Base-by-base conservation (phyloP, 345 rosid genomes). In the Salix brachista region DNA sequence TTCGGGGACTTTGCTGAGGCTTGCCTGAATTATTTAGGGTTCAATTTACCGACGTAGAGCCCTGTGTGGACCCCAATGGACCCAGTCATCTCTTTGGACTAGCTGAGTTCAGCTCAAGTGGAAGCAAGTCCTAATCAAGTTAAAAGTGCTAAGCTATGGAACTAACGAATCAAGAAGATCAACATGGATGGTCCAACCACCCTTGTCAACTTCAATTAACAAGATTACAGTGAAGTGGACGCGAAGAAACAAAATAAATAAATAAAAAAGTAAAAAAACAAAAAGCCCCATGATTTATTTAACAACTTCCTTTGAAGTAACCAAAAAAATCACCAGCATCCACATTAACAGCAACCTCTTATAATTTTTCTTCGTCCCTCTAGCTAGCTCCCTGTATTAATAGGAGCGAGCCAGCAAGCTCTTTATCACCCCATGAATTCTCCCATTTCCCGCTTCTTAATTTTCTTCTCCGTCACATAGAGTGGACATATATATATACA, bases 171-270 rank as follows among this genome's bases (percentile, higher is more conserved):
- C 34, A 69, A 66, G 67, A 25, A 18, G 13, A 52, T 37, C 26
- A 52, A 66, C 50, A 58, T 76, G 52, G 74, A 75, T 41, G 61
- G 71, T 65, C 83, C 64, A 80, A 80, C 76, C 76, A 52, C 83
- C 76, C 42, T 36, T 76, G 80, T 81, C 84, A 68, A 72, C 80
- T 74, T 81, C 84, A 73, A 50, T 60, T 74, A 81, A 77, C 84
- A 39, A 73, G 19, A 81, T 77, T 73, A 70, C 72, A 81, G 84
- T 81, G 84, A 36, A 81, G 84, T 81, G 80, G 78, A 81, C 80
- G 84, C 84, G 39, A 81, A 77, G 84, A 77, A 80, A 80, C 18
- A 12, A 28, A 56, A 50, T 11, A 42, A 42, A 12, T 10, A 11
- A 42, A 41, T 10, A 34, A 34, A 34, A 4, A 34, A 34, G 5